phyloP scores from a whole-genome alignment of 2,329 filamentous ascomycete species.

The Penicillium oxalicum region DNA sequence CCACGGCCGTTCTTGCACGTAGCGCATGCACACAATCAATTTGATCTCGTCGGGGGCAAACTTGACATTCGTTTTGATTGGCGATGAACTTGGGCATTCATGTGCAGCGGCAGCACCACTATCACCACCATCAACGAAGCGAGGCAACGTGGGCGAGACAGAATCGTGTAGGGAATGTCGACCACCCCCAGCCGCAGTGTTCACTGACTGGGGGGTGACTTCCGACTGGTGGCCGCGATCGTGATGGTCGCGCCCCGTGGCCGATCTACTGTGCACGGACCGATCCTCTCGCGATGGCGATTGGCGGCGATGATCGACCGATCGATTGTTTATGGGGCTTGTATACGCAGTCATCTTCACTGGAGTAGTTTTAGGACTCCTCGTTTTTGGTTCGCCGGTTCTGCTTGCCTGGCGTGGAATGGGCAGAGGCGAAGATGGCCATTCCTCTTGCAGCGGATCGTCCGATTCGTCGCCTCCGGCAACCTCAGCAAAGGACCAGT shows the following conservation, averaged over 20 bases:
- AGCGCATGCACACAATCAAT: conserved; percentile 27
- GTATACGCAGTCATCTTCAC: neutral
- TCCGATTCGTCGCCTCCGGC: conserved; percentile 38
- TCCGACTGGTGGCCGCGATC: conserved; percentile 1
- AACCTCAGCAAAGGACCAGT: conserved; percentile 34
- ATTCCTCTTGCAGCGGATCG: conserved; percentile 36
- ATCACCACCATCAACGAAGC: no score
- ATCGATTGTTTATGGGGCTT: neutral
- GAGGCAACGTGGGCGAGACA: neutral
- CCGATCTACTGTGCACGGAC: conserved; percentile 5
- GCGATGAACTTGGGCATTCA: conserved; percentile 8
- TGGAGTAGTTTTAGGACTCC: neutral
- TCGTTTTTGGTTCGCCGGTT: neutral
- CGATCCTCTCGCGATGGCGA: neutral
- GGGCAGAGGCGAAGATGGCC: conserved; percentile 30
- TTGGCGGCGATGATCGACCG: neutral
- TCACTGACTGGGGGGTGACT: neutral
- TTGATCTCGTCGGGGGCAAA: conserved; percentile 31
- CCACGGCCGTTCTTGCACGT: conserved; percentile 24
- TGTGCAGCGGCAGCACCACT: neutral
- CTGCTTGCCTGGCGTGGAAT: conserved; percentile 8
- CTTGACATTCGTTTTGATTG: conserved; percentile 13
- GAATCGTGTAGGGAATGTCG: conserved; percentile 1
- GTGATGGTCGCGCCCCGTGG: conserved; percentile 3
- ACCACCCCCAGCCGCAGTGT: conserved; percentile 1